Percentiles rank a stretch among this genome's conserved stretches.
These are phyloP conservation scores for Dactylorhiza incarnata DNA, from an alignment of 106 monocot genomes.

Conservation along the genomic window DNA sequence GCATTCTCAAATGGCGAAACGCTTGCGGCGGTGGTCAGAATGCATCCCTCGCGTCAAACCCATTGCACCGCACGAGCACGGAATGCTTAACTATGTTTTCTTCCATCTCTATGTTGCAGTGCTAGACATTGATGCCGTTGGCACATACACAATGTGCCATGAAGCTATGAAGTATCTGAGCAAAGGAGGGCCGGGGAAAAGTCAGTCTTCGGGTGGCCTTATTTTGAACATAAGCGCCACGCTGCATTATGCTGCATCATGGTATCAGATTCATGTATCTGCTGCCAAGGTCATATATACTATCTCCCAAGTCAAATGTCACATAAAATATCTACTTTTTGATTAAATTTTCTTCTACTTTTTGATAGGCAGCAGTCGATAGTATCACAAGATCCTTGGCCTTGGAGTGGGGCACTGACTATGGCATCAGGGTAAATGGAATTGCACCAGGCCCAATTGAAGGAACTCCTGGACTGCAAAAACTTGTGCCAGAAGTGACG, in stretches of 20 bases:
- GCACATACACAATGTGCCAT: constrained; percentile 92
- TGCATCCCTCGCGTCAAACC: too few species aligned
- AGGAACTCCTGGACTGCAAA: constrained; percentile 79
- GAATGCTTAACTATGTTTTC: neutral
- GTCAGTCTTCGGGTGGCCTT: constrained; percentile 47
- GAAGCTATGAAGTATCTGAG: constrained; percentile 88
- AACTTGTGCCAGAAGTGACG: constrained; percentile 73
- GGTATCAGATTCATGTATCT: constrained; percentile 94
- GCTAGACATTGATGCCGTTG: constrained; percentile 85
- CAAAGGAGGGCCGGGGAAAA: constrained; percentile 48
- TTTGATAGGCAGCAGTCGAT: constrained; percentile 82
- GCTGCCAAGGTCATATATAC: constrained; percentile 69
- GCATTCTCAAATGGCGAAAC: neutral
- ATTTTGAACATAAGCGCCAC: constrained; percentile 96
- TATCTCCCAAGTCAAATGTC: neutral
- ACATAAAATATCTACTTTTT: neutral
- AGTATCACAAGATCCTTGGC: constrained; percentile 89
- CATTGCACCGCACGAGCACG: neutral
- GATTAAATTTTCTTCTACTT: constrained; percentile 1
- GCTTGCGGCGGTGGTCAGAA: too few species aligned
- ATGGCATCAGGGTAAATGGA: constrained; percentile 85
- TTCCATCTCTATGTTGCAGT: constrained; percentile 32
- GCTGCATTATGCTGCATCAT: constrained; percentile 80
- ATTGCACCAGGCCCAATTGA: constrained; percentile 95
- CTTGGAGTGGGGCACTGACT: constrained; percentile 95